Evolutionary conservation across 352 stramenopile species (phyloP), one percentile per base, ranked within the genome.

Genomic region (Globisporangium apiculatum): DNA sequence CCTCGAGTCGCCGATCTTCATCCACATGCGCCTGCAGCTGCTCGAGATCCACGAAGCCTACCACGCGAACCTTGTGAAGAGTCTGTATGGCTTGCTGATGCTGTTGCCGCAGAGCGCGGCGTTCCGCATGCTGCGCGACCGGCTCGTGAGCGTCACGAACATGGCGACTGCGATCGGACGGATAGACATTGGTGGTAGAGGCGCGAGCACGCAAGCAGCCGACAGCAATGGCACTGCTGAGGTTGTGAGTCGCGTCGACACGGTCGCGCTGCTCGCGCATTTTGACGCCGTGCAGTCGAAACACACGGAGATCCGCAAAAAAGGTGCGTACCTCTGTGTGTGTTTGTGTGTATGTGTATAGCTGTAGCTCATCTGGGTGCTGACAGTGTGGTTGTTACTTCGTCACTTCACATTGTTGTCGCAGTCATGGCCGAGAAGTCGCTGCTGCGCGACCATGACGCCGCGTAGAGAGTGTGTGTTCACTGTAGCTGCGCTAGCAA

Each of bases 1-100:
- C 11, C 75, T 99, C 48, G 98, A 99, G 74, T 99, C 96, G 52
- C 98, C 98, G 5, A 98, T 99, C 51, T 99, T 99, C 79, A 91
- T 99, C 57, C 83, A 99, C 57, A 91, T 99, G 72, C 85, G 98
- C 24, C 75, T 99, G 31, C 97, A 99, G 73, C 76, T 99, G 10
- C 71, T 99, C 0, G 96, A 99, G 59, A 96, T 98, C 6, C 84
- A 98, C 59, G 87, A 94, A 42, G 80, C 89, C 43, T 97, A 96
- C 67, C 95, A 99, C 74, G 86, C 89, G 15, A 85, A 96, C 42
- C 81, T 99, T 38, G 80, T 99, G 4, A 99, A 99, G 69, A 98
- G 89, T 63, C 76, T 99, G 14, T 99, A 99, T 63, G 97, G 97
- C 5, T 72, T 99, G 36, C 68, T 99, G 17, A 99, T 99, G 95